Evolutionary conservation across 176 grass and related monocot species (phyloP).

Genomic region (Musa schizocarpa): DNA sequence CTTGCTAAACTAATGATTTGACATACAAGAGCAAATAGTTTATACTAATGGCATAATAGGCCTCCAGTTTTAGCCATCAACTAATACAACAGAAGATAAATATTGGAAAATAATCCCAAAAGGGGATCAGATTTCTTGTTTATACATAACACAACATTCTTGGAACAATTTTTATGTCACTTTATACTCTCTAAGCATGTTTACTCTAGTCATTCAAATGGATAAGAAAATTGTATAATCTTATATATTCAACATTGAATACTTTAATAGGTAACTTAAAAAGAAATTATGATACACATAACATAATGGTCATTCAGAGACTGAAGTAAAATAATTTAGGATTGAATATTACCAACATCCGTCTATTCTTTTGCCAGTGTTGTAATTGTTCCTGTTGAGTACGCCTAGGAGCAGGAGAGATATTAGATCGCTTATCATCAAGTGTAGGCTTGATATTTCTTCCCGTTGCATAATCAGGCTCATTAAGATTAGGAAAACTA

Average conservation of each 20-base stretch:
- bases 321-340: not conserved
- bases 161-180: too few species aligned
- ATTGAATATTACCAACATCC: slow-evolving; percentile 13
- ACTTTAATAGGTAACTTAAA: not conserved
- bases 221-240: not conserved
- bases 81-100: too few species aligned
- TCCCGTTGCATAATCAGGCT: not conserved
- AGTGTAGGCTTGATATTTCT: not conserved
- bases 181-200: too few species aligned
- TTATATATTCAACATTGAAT: not conserved
- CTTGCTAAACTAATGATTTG: not conserved
- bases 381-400: slow-evolving; percentile 18
- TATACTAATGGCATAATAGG: not conserved
- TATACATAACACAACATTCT: too few species aligned
- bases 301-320: not conserved
- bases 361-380: slow-evolving; percentile 21
- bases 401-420: slow-evolving; percentile 8
- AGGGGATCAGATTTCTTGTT: too few species aligned
- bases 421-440: not conserved
- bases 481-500: slow-evolving; percentile 22
- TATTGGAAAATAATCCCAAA: too few species aligned
- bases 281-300: not conserved
- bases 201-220: too few species aligned
- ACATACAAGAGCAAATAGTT: not conserved
- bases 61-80: not conserved